phyloP scores from a whole-genome alignment of 305 asterid species.

The Solanum hybrid region DNA sequence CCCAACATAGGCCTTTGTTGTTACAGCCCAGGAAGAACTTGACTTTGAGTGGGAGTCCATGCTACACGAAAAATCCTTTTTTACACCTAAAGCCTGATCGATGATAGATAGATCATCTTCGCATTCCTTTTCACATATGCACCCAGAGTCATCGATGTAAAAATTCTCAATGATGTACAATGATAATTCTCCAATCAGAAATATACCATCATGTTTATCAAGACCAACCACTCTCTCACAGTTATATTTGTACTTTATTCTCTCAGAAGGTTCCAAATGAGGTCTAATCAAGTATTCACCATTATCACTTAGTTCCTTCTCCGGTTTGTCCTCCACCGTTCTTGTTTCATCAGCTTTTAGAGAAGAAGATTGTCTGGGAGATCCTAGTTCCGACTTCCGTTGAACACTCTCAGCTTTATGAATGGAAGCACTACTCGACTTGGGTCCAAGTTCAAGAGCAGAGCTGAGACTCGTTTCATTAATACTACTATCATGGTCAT shows the following conservation, averaged over 20 bases:
- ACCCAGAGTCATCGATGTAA: conserved; percentile 89
- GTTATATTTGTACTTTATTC: conserved; percentile 81
- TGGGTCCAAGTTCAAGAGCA: conserved; percentile 77
- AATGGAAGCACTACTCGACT: conserved; percentile 68
- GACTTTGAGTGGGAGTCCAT: conserved; percentile 85
- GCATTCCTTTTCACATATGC: conserved; percentile 87
- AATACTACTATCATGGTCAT: conserved; percentile 79
- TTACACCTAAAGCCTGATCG: conserved; percentile 97
- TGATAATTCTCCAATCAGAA: conserved; percentile 87
- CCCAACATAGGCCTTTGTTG: conserved; percentile 60
- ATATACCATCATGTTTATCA: conserved; percentile 95
- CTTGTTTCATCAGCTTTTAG: conserved; percentile 51
- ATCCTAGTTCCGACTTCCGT: conserved; percentile 72
- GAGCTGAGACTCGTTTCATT: conserved; percentile 89
- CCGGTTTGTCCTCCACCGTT: conserved; percentile 66
- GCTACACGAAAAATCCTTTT: conserved; percentile 71
- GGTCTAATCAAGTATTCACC: conserved; percentile 98
- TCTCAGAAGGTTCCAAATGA: conserved; percentile 78
- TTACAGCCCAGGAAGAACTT: conserved; percentile 77
- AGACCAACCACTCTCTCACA: conserved; percentile 99
- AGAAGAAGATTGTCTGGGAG: conserved; percentile 67
- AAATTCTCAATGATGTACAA: conserved; percentile 91
- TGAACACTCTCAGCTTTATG: conserved; percentile 64
- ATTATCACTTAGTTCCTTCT: conserved; percentile 79
- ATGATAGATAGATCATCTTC: conserved; percentile 94